A percentile compares a stretch with the other conserved stretches of the same genome.
phyloP scores from a whole-genome alignment of 2,329 filamentous ascomycete genomes.

The Alternaria gaisen region DNA sequence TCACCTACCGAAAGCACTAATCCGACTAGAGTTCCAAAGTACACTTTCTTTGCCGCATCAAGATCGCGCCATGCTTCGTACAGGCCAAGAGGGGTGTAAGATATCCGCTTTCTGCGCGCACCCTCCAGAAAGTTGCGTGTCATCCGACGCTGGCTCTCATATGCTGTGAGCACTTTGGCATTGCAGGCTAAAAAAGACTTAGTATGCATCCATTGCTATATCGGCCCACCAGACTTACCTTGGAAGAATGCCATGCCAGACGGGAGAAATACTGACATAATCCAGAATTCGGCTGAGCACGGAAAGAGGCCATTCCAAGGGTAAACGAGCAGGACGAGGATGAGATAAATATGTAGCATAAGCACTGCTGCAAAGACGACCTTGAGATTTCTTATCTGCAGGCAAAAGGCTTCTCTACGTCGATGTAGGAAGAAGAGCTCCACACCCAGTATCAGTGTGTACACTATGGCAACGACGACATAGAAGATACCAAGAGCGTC shows the following conservation, averaged over 20 bases:
- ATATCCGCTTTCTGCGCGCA: conserved; percentile 45
- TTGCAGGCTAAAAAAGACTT: conserved; percentile 39
- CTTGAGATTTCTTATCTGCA: conserved; percentile 46
- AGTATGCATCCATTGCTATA: background rate
- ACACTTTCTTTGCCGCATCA: conserved; percentile 47
- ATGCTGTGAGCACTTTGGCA: conserved; percentile 47
- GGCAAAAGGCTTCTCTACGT: conserved; percentile 40
- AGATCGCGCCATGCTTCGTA: conserved; percentile 42
- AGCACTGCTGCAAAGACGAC: conserved; percentile 46
- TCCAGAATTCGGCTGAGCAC: conserved; percentile 51
- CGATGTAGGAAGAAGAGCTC: conserved; percentile 45
- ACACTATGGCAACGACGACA: conserved; percentile 42
- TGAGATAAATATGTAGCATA: conserved; percentile 50
- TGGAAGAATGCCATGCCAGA: conserved; percentile 53
- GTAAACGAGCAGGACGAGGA: conserved; percentile 50
- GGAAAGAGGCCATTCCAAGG: conserved; percentile 47
- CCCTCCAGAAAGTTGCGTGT: conserved; percentile 46
- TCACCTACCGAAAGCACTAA: conserved; percentile 42
- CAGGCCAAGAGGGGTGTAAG: conserved; percentile 41
- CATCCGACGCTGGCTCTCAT: conserved; percentile 48
- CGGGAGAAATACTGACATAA: conserved; percentile 51
- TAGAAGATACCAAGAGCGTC: conserved; percentile 47
- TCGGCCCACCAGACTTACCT: conserved; percentile 26
- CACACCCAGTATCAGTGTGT: conserved; percentile 42
- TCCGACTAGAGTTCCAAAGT: conserved; percentile 41